A percentile compares a stretch with the other conserved stretches of the same genome.
phyloP scores from a whole-genome alignment of 306 rosid species.

The Styphnolobium japonicum region DNA sequence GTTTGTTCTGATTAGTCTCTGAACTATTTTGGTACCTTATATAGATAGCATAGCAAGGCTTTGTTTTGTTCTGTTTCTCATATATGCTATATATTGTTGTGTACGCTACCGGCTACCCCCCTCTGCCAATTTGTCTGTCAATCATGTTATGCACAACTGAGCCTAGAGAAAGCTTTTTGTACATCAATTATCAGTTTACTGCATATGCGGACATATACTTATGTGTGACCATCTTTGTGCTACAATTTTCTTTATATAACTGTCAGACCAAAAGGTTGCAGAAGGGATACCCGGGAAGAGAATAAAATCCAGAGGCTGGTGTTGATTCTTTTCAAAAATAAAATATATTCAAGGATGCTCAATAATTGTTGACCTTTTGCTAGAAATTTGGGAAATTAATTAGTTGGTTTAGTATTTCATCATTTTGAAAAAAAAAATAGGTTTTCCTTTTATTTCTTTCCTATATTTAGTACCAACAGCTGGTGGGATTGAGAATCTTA shows the following conservation, averaged over 20 bases:
- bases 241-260: conserved; percentile 25
- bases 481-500: neutral
- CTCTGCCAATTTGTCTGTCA: conserved; percentile 30
- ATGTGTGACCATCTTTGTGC: conserved; percentile 29
- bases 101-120: neutral
- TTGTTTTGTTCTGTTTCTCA: conserved; percentile 29
- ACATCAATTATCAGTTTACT: conserved; percentile 38
- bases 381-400: neutral
- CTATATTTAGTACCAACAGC: neutral
- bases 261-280: conserved; percentile 39
- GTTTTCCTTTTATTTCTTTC: neutral
- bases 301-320: neutral
- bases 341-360: neutral
- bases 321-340: neutral
- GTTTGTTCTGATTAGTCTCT: conserved; percentile 26
- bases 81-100: neutral
- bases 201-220: conserved; percentile 27
- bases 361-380: neutral
- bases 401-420: neutral
- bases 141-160: conserved; percentile 21
- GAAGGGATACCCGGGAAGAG: conserved; percentile 14
- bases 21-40: conserved; percentile 24
- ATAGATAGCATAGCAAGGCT: conserved; percentile 20
- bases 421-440: neutral
- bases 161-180: conserved; percentile 35